Evolutionary conservation across 139 green algal species (phyloP).

Genomic region (Ulvella scutata): DNA sequence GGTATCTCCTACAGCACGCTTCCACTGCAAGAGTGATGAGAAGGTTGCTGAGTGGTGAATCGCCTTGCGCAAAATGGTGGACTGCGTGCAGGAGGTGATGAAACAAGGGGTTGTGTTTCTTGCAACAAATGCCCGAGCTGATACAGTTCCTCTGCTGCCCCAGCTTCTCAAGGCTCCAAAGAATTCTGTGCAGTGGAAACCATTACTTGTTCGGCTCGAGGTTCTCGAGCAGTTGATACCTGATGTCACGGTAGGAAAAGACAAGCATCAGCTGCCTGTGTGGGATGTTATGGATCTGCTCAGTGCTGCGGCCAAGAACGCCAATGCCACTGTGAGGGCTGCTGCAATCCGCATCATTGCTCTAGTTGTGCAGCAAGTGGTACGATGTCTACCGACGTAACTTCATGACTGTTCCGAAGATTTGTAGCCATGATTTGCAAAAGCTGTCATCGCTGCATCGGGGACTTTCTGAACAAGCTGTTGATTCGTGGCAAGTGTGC

Average conservation of each 20-base stretch:
- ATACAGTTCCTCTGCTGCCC: not conserved
- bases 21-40: no score
- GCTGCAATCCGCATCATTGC: conserved; percentile 37
- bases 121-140: not conserved
- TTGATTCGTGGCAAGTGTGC: conserved; percentile 14
- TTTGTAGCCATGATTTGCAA: no score
- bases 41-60: no score
- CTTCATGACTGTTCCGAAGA: no score
- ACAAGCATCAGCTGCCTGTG: not conserved
- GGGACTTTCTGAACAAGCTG: no score
- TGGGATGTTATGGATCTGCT: not conserved
- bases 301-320: not conserved
- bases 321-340: conserved; percentile 14
- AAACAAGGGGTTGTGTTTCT: not conserved
- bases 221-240: not conserved
- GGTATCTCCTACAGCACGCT: no score
- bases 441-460: no score
- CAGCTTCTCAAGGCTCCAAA: not conserved
- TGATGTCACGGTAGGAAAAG: not conserved
- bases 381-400: no score
- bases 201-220: not conserved
- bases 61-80: no score
- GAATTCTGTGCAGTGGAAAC: not conserved
- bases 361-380: conserved; percentile 10
- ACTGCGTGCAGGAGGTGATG: not conserved